A percentile compares a stretch with the other conserved stretches of the same genome.
These are phyloP conservation scores for Metarhizium album DNA, from an alignment of 2,329 filamentous ascomycete genomes.

Conservation along the genomic window DNA sequence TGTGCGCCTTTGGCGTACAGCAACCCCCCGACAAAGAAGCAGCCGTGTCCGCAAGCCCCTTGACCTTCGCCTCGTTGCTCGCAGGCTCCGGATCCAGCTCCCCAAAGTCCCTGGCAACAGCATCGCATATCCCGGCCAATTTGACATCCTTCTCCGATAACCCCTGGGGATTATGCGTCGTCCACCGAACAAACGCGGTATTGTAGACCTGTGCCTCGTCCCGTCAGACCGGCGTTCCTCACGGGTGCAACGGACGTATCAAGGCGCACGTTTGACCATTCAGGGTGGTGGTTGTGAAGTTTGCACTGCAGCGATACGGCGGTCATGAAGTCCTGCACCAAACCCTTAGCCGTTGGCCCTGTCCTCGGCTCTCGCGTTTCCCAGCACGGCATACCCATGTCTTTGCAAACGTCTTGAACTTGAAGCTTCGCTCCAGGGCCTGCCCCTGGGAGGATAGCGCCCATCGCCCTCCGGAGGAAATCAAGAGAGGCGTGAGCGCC, in stretches of 20 bases:
- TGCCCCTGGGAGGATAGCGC: conserved; percentile 36
- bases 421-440: conserved; percentile 49
- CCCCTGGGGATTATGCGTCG: conserved; percentile 56
- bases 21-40: conserved; percentile 39
- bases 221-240: background rate
- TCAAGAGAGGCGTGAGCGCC: conserved; percentile 29
- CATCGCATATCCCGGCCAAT: conserved; percentile 53
- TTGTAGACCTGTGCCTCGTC: conserved; percentile 48
- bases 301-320: conserved; percentile 57
- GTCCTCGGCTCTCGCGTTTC: background rate
- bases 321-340: conserved; percentile 62
- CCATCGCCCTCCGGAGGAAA: conserved; percentile 35
- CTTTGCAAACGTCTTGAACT: conserved; percentile 55
- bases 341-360: background rate
- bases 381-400: conserved; percentile 43
- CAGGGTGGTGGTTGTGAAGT: conserved; percentile 58
- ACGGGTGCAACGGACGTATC: background rate
- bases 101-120: conserved; percentile 43
- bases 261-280: conserved; percentile 57
- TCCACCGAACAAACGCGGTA: conserved; percentile 61
- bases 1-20: conserved; percentile 34
- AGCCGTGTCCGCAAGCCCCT: conserved; percentile 35
- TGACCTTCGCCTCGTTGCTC: conserved; percentile 28
- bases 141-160: conserved; percentile 53
- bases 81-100: conserved; percentile 32